Conservation (phyloP, 2,329 filamentous ascomycete genomes). For the Ophiostoma triangulosporum region DNA sequence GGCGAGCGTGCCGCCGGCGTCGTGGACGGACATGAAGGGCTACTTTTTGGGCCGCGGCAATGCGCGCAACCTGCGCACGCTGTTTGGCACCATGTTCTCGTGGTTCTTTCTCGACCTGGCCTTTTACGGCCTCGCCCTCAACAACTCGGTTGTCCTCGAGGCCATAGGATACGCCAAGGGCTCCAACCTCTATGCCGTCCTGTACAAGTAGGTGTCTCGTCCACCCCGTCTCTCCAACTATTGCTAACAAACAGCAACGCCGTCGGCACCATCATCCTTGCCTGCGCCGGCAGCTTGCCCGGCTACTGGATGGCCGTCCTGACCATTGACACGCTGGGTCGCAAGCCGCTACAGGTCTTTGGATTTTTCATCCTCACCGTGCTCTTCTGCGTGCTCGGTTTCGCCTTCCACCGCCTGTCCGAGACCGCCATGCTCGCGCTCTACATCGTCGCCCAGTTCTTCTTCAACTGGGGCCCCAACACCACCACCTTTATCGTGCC, state of each 20-base stretch:
- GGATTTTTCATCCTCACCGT: slow-evolving; percentile 49
- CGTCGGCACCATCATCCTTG: slow-evolving; percentile 62
- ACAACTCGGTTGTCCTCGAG: slow-evolving; percentile 56
- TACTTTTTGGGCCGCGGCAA: slow-evolving; percentile 50
- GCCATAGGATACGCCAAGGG: slow-evolving; percentile 59
- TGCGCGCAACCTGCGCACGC: slow-evolving; percentile 50
- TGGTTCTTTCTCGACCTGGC: slow-evolving; percentile 71
- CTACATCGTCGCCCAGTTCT: slow-evolving; percentile 51
- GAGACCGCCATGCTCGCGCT: slow-evolving; percentile 40
- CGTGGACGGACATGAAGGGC: slow-evolving; percentile 50
- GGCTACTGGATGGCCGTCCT: slow-evolving; percentile 69
- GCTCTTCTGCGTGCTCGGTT: slow-evolving; percentile 49
- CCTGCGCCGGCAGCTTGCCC: slow-evolving; percentile 64
- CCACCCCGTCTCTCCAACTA: neutral
- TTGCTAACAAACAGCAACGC: slow-evolving; percentile 31
- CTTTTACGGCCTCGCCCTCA: slow-evolving; percentile 61
- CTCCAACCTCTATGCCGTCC: slow-evolving; percentile 49
- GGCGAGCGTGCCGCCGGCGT: slow-evolving; percentile 52
- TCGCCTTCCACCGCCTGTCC: slow-evolving; percentile 37
- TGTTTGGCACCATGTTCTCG: slow-evolving; percentile 63
- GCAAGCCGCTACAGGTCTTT: slow-evolving; percentile 59
- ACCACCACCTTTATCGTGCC: slow-evolving; percentile 53
- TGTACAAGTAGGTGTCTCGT: slow-evolving; percentile 42
- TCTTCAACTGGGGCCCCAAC: slow-evolving; percentile 54
- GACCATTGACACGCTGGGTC: slow-evolving; percentile 60